These are phyloP conservation scores for Suhomyces terraborum DNA, from an alignment of 1,139 yeast species.

Conservation along the genomic window DNA sequence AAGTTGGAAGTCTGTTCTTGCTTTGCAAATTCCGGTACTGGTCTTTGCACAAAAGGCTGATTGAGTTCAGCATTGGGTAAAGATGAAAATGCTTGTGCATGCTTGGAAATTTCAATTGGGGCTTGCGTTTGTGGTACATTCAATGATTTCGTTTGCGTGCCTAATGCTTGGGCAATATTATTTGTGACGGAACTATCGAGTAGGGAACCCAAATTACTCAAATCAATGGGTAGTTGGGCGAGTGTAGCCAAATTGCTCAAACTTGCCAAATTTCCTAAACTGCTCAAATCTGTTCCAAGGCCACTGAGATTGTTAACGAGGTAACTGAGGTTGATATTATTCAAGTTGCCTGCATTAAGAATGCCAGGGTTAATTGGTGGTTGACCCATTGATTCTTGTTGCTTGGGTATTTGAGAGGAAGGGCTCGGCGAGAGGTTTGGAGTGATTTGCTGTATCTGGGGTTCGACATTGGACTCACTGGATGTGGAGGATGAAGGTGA, in stretches of 20 bases:
- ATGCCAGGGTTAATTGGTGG: conserved; percentile 17
- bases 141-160: neutral
- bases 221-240: conserved; percentile 48
- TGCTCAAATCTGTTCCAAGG: conserved; percentile 35
- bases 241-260: conserved; percentile 45
- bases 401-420: conserved; percentile 3
- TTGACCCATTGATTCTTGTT: neutral
- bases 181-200: conserved; percentile 20
- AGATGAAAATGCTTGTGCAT: neutral
- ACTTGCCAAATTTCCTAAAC: conserved; percentile 43
- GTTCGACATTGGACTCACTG: conserved; percentile 9
- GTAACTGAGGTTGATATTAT: conserved; percentile 47
- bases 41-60: conserved; percentile 9
- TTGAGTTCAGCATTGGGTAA: neutral
- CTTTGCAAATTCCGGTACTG: conserved; percentile 1
- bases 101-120: conserved; percentile 1
- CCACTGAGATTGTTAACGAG: conserved; percentile 47
- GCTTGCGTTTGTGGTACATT: neutral
- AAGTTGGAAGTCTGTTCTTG: neutral
- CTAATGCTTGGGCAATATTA: conserved; percentile 9
- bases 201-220: conserved; percentile 38
- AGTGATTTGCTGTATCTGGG: conserved; percentile 16
- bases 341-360: conserved; percentile 47
- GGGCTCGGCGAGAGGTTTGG: conserved; percentile 21
- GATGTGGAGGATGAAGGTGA: conserved; percentile 11